A percentile compares a stretch with the other conserved stretches of the same genome.
Evolutionary conservation across 1,284 basidiomycete genomes (phyloP).

Genomic region (Ceratobasidium papillatum): DNA sequence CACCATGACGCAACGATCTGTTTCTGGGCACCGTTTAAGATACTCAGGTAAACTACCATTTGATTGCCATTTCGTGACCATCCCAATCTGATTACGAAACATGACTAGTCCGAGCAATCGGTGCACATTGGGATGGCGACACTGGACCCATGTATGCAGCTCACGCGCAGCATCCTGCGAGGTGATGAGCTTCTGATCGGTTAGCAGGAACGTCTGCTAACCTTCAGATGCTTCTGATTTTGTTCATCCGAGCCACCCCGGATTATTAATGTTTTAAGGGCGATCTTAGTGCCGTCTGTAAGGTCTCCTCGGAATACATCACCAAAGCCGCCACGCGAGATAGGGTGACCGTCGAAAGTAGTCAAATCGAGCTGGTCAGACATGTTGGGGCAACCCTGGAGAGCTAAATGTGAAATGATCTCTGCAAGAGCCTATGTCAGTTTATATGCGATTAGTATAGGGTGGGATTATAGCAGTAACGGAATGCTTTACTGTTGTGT

Average conservation of each 20-base stretch:
- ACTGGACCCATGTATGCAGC: slow-evolving; percentile 10
- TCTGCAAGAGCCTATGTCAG: not conserved
- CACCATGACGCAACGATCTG: not conserved
- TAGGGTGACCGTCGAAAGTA: not conserved
- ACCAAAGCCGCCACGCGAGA: not conserved
- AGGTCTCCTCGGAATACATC: not conserved
- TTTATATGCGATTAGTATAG: no score
- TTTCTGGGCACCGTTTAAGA: not conserved
- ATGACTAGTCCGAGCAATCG: not conserved
- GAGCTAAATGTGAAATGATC: not conserved
- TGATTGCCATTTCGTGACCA: slow-evolving; percentile 1
- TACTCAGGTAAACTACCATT: slow-evolving; percentile 1
- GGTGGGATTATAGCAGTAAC: no score
- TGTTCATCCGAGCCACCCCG: not conserved
- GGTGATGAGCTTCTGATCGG: not conserved
- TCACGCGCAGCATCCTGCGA: not conserved
- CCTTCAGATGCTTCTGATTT: not conserved
- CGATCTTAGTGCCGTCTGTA: not conserved
- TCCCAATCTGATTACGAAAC: slow-evolving; percentile 9
- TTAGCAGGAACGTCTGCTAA: not conserved
- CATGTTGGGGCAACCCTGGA: slow-evolving; percentile 5
- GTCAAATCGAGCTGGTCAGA: not conserved
- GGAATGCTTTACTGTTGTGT: no score
- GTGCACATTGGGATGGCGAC: slow-evolving; percentile 4
- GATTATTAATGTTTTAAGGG: not conserved